Evolutionary conservation across 2,329 filamentous ascomycete genomes (phyloP).

Genomic region (Penicillium sp.): DNA sequence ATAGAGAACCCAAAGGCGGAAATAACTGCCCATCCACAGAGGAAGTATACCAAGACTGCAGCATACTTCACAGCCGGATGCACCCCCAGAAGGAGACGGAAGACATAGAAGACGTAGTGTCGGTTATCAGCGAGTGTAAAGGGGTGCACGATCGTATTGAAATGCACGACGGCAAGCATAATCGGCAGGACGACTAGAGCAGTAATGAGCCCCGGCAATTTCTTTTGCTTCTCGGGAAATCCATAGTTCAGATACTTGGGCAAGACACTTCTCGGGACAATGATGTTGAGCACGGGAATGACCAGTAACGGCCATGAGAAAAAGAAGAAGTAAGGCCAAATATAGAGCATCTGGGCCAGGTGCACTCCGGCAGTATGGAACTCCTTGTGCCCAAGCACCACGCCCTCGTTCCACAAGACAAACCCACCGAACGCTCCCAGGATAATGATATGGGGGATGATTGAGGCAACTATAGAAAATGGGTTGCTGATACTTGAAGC

Average conservation of each 20-base stretch:
- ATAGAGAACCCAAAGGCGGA: conserved; percentile 59
- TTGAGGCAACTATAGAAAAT: conserved; percentile 41
- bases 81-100: conserved; percentile 76
- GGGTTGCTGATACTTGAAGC: conserved; percentile 58
- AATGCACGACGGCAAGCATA: conserved; percentile 63
- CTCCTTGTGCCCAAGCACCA: conserved; percentile 92
- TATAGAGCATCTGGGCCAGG: conserved; percentile 89
- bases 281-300: conserved; percentile 53
- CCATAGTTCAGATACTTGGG: conserved; percentile 39
- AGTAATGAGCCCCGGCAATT: conserved; percentile 45
- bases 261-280: conserved; percentile 40
- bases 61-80: conserved; percentile 68
- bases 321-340: conserved; percentile 87
- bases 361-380: conserved; percentile 92
- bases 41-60: conserved; percentile 71
- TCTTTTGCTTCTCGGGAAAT: conserved; percentile 35
- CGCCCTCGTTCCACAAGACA: conserved; percentile 84
- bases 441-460: conserved; percentile 62
- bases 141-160: conserved; percentile 92
- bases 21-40: conserved; percentile 71
- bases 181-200: conserved; percentile 41
- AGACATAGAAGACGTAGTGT: conserved; percentile 97
- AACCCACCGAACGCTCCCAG: conserved; percentile 73
- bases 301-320: conserved; percentile 82
- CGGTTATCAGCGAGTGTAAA: conserved; percentile 96